phyloP scores from a whole-genome alignment of 352 stramenopile genomes.

The Phytopythium litorale region DNA sequence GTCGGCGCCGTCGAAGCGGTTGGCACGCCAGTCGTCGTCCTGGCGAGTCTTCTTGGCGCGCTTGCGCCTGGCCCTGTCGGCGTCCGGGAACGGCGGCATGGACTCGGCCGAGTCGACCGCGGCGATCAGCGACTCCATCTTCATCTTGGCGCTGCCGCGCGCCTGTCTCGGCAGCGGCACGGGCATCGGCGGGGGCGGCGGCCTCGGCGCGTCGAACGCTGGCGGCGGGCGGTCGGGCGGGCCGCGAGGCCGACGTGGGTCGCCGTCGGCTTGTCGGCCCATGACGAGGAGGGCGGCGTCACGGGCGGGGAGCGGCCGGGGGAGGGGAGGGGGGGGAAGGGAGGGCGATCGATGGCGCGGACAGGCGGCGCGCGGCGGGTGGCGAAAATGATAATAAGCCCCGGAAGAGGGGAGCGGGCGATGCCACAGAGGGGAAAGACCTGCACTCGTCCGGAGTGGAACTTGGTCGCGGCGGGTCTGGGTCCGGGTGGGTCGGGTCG shows the following conservation, averaged over 20 bases:
- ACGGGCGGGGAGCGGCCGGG: too few species aligned
- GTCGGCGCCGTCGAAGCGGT: neutral
- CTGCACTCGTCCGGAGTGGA: neutral
- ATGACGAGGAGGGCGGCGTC: conserved; percentile 9
- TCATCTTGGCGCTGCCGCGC: conserved; percentile 30
- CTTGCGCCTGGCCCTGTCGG: conserved; percentile 29
- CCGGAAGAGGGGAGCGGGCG: neutral
- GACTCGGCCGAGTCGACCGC: conserved; percentile 18
- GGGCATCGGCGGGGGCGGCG: conserved; percentile 5
- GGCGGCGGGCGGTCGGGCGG: conserved; percentile 16
- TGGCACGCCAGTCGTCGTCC: neutral
- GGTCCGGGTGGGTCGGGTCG: neutral
- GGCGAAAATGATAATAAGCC: conserved; percentile 6
- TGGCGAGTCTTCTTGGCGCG: conserved; percentile 6
- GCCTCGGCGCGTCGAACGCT: conserved; percentile 15
- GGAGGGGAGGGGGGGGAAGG: neutral
- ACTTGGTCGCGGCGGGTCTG: neutral
- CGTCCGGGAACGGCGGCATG: neutral
- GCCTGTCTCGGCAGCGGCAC: conserved; percentile 1
- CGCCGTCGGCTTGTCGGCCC: conserved; percentile 35
- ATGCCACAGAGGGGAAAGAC: conserved; percentile 4
- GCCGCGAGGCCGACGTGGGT: conserved; percentile 23
- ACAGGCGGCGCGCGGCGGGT: neutral
- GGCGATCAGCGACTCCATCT: conserved; percentile 48
- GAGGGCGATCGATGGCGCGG: neutral